Base-by-base conservation (phyloP, 2,329 filamentous ascomycete species). In the Trichoderma brevicompactum region DNA sequence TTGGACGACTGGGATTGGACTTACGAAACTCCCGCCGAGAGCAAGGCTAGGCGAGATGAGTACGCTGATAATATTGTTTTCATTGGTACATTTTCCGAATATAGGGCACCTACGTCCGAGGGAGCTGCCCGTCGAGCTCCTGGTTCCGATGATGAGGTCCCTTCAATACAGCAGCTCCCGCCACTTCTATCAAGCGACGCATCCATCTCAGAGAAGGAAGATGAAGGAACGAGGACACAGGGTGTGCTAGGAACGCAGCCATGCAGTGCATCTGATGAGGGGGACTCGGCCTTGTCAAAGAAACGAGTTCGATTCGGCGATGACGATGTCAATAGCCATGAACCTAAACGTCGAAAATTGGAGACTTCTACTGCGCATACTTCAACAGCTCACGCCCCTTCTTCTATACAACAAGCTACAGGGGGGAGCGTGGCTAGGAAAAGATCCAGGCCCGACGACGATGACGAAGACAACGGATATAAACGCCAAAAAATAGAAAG, bases 401-500 rank as follows among this genome's bases (percentile, higher is more conserved):
- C 32, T 19, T 7, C 46, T 49, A 3, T 13, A 32, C 9, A 17
- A 5, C 49, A 53, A 19, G 15, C n/a, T 19, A 13, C 32, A 12
- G 2, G 17, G 8, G 32, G 32, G 49, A 38, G 32, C n/a, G 32
- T 34, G 7, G 19, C 49, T 9, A 19, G 15, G 28, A 58, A 52
- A 10, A 41, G 46, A 52, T 40, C 23, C 2, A 19, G 15, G 15
- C 2, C 36, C 3, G 34, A 50, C 23, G 36, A 41, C 2, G 36
- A 61, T 3, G 23, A 43, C 5, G 46, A 43, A 10, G 36, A 34
- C 15, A 23, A 40, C 9, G 58, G 46, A 43, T 38, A 43, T 34
- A 17, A 61, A 41, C 58, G 58, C 7, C 54, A 58, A 13, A 58
- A 46, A 43, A 58, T 36, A 9, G 54, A 58, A 28, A 36, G 10